Base-by-base conservation (phyloP, 2,329 filamentous ascomycete species). In the Xylariaceae sp. region DNA sequence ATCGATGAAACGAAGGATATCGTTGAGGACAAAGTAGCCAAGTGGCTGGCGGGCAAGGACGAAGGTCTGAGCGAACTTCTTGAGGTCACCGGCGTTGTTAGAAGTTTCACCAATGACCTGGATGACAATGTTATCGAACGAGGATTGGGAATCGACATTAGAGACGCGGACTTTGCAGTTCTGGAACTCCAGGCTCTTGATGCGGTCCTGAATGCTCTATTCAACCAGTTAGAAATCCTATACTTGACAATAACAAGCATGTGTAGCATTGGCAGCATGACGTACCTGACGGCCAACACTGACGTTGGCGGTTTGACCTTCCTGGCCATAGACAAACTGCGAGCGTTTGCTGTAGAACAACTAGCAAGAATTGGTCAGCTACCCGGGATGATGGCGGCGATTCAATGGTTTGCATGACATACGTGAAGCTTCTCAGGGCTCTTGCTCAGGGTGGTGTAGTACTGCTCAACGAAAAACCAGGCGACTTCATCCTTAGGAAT, bases 401-500 rank as follows among this genome's bases (percentile, higher is more conserved):
- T 37, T 15, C 39, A 15, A 18, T 18, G 30, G 11, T 7, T 57
- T 13, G 15, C 45, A 62, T 35, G 6, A 47, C 84, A 70, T 77
- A 88, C 85, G 73, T 92, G 93, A 70, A 99, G 89, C 78, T 94
- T 95, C 73, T 96, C 92, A 18, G 94, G 92, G 66, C 81, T 89
- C 77, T 93, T 92, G 85, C 92, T 97, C 72, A 99, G 80, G 63
- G 92, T 99, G 68, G 90, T 97, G 79, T 99, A 99, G 82, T 97
- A 99, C 77, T 96, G 92, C 83, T 97, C 92, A 60, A 99, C 94
- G 69, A 99, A 99, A 80, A 93, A 97, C 94, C 94, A 99, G 76
- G 92, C 94, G 67, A 99, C 92, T 79, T 97, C 91, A 74, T 96
- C 92, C 80, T 96, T 97, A 69, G 82, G 80, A 47, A 85, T 77